phyloP scores from a whole-genome alignment of 345 rosid genomes.

The Bruguiera sexangula region DNA sequence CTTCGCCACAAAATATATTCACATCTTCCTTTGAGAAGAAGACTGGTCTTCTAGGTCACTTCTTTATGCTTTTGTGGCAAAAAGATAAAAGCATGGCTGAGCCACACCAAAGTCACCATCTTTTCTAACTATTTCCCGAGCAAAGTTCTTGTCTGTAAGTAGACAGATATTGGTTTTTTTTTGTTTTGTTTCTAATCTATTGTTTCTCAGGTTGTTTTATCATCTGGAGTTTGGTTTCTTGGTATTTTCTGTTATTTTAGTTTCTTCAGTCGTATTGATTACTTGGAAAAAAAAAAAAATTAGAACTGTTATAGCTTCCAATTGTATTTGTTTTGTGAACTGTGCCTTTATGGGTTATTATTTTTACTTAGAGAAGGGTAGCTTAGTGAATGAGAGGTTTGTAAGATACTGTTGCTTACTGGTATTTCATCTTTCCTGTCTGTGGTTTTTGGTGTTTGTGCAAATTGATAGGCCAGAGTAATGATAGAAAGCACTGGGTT shows the following conservation, averaged over 20 bases:
- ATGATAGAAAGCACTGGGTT: not conserved
- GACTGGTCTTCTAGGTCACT: constrained; percentile 3
- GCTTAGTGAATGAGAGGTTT: not conserved
- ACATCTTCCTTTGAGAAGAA: not conserved
- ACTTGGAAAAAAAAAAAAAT: too few species aligned
- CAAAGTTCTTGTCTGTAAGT: constrained; percentile 4
- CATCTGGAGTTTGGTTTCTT: not conserved
- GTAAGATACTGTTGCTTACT: not conserved
- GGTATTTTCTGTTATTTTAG: not conserved
- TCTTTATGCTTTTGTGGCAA: not conserved
- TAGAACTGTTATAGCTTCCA: too few species aligned
- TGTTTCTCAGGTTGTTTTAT: too few species aligned
- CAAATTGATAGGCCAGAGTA: not conserved
- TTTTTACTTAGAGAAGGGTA: not conserved
- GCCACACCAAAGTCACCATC: constrained; percentile 8
- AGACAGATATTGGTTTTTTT: not conserved
- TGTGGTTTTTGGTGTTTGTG: not conserved
- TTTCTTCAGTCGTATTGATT: not conserved
- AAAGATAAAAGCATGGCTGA: not conserved
- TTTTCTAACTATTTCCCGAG: not conserved
- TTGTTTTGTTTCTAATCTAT: too few species aligned
- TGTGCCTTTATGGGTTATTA: not conserved
- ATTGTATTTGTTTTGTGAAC: too few species aligned
- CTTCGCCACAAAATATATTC: too few species aligned
- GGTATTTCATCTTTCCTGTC: not conserved